Evolutionary conservation across 805 yeast species (phyloP).

Genomic region (Phaffomyces thermotolerans): DNA sequence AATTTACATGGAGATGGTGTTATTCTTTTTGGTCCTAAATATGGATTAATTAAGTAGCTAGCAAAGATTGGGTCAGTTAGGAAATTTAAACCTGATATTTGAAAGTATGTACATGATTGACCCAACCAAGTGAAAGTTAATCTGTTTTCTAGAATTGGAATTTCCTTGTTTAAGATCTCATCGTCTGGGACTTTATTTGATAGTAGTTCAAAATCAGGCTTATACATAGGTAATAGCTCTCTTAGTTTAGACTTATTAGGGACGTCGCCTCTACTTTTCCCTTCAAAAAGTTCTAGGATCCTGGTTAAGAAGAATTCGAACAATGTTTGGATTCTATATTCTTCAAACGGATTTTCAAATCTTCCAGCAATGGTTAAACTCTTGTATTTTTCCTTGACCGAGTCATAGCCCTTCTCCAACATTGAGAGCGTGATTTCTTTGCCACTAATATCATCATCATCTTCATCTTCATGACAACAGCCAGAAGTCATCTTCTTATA

Average conservation of each 20-base stretch:
- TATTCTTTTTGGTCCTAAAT: conserved; percentile 80
- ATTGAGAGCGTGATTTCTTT: neutral
- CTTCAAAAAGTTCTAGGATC: conserved; percentile 59
- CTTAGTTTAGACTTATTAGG: conserved; percentile 43
- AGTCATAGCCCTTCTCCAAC: conserved; percentile 10
- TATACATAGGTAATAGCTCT: conserved; percentile 48
- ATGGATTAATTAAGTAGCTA: conserved; percentile 52
- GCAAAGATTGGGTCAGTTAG: conserved; percentile 82
- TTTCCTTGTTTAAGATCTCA: conserved; percentile 8
- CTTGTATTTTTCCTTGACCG: conserved; percentile 29
- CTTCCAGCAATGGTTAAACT: conserved; percentile 60
- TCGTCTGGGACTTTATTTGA: conserved; percentile 5
- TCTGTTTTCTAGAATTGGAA: conserved; percentile 36
- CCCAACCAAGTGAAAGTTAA: conserved; percentile 86
- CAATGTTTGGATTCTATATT: conserved; percentile 83
- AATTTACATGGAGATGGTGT: conserved; percentile 65
- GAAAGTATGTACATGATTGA: conserved; percentile 77
- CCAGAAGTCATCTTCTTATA: conserved; percentile 15
- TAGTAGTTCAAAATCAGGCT: conserved; percentile 37
- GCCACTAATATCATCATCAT: neutral
- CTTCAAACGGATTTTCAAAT: conserved; percentile 85
- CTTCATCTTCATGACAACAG: conserved; percentile 1
- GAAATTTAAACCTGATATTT: conserved; percentile 63
- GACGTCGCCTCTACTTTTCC: conserved; percentile 49
- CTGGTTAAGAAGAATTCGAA: conserved; percentile 78